Evolutionary conservation across 768 basidiomycete genomes (phyloP), one percentile per base, ranked within the genome.

Genomic region (Collybia sp.): DNA sequence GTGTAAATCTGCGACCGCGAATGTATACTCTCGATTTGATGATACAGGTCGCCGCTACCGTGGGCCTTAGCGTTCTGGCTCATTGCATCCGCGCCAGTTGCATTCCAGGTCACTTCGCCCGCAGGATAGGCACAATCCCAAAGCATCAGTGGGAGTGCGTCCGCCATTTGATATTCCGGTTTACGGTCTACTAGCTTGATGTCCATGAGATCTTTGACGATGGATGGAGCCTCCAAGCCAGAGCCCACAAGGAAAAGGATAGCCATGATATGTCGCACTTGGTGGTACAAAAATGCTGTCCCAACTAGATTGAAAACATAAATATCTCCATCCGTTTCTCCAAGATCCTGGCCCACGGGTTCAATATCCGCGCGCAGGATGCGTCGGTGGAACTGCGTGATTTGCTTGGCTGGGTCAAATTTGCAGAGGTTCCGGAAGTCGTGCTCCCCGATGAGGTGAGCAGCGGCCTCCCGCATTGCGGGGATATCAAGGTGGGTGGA

Each of bases 391-490:
- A 93, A 95, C 47, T 78, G 76, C 17, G 84, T 82, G 51, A 97
- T 85, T 65, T 97, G 94, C 64, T 97, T 97, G 30, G 82, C 75
- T 0, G 91, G 79, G 60, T 98, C 95, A 16, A 98, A 67, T 61
- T 94, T 97, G 73, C 91, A 96, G 30, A 97, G 73, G 58, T 98
- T 98, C 12, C 94, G 82, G 58, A 96, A 98, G 67, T 97, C 95
- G 69, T 97, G 93, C 50, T 87, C 82, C 31, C 95, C 95, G 20
- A 92, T 64, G 40, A 99, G 72, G 5, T 76, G 69, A 2, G 67
- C 51, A 0, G 90, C 90, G 1, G 81, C 94, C 30, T 77, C 72
- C 49, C 75, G 77, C 93, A 98, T 97, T 39, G 70, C 73, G 1
- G 67, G 57, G 20, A 94, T 60, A 64, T 94, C 80, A 44, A 97